Conservation (phyloP, 257 asterid species). For the Solanum verrucosum region DNA sequence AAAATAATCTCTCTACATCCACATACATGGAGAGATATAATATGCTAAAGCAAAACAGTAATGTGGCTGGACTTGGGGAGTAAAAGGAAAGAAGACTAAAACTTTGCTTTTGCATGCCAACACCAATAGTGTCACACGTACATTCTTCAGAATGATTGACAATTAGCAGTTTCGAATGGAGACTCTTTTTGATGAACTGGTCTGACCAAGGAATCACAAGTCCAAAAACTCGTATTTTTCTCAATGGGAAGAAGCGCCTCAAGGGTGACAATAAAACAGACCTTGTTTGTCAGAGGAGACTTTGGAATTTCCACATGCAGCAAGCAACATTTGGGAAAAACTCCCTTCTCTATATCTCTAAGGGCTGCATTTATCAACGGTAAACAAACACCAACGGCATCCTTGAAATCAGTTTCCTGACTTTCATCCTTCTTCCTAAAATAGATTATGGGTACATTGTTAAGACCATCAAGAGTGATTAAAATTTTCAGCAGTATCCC, state of each 20-base stretch:
- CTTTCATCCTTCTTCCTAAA: conserved; percentile 81
- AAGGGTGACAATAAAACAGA: conserved; percentile 15
- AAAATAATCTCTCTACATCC: neutral
- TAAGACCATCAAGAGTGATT: neutral
- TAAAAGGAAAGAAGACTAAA: neutral
- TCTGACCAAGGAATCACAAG: neutral
- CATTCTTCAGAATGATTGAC: neutral
- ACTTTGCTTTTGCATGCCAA: neutral
- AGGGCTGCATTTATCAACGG: conserved; percentile 70
- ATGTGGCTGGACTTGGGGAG: neutral
- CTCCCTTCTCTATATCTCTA: conserved; percentile 71
- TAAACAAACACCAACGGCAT: conserved; percentile 72
- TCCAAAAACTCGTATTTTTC: neutral
- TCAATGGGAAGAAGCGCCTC: neutral
- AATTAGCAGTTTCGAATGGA: neutral
- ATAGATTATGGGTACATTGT: conserved; percentile 5
- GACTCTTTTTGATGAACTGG: neutral
- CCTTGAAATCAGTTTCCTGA: conserved; percentile 77
- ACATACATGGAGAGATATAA: neutral
- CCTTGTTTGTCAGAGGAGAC: conserved; percentile 81
- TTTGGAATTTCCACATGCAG: conserved; percentile 67
- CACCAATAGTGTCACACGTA: neutral
- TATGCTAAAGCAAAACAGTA: neutral
- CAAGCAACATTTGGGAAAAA: conserved; percentile 68
- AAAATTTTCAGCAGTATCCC: neutral